Evolutionary conservation across 2,329 filamentous ascomycete genomes (phyloP).

Genomic region (Ceratocystis cubensis): DNA sequence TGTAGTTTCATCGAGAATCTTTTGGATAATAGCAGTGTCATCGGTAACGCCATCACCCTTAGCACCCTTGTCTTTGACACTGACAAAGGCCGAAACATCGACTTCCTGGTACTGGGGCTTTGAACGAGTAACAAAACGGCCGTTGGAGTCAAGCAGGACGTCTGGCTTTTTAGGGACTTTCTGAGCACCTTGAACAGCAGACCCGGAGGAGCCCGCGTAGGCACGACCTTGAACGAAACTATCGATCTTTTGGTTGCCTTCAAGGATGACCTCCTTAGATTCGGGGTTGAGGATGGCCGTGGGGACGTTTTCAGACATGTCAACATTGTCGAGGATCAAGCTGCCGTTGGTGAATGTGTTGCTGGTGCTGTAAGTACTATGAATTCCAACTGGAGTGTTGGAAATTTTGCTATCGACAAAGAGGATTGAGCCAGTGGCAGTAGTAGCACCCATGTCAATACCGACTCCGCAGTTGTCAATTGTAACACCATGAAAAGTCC

Average conservation of each 20-base stretch:
- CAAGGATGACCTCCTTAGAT: constrained; percentile 49
- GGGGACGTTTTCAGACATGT: constrained; percentile 56
- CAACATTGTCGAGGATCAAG: constrained; percentile 78
- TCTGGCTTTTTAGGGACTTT: constrained; percentile 47
- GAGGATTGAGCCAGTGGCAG: constrained; percentile 76
- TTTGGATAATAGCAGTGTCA: constrained; percentile 75
- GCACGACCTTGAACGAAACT: constrained; percentile 71
- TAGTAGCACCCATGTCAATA: constrained; percentile 58
- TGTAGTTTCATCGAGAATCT: constrained; percentile 55
- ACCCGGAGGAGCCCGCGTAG: constrained; percentile 41
- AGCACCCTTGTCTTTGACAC: constrained; percentile 69
- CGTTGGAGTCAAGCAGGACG: constrained; percentile 47
- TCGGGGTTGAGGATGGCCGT: constrained; percentile 51
- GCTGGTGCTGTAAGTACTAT: constrained; percentile 55
- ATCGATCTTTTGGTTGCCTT: constrained; percentile 54
- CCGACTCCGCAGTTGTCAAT: constrained; percentile 67
- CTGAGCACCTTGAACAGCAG: constrained; percentile 48
- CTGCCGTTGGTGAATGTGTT: constrained; percentile 62
- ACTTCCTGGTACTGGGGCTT: constrained; percentile 78
- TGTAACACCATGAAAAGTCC: constrained; percentile 62
- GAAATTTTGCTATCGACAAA: constrained; percentile 68
- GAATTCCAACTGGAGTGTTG: constrained; percentile 64
- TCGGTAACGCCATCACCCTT: constrained; percentile 80
- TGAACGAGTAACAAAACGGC: constrained; percentile 65
- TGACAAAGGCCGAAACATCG: constrained; percentile 58